These are phyloP conservation scores for Scytalidium sp. DNA, from an alignment of 2,329 filamentous ascomycete genomes.

Conservation along the genomic window DNA sequence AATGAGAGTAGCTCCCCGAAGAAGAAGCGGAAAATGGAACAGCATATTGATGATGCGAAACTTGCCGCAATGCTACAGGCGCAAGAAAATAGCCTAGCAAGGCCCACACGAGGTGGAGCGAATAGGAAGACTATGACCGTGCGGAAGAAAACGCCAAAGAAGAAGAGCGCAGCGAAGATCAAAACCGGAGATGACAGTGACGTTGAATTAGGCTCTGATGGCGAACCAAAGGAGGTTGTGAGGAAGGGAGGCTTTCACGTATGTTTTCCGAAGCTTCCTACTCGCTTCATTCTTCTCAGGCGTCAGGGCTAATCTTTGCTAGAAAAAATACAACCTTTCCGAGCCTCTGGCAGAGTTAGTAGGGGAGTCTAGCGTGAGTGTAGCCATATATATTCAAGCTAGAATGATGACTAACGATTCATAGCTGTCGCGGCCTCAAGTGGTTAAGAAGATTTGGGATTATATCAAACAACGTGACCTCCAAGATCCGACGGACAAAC, in stretches of 20 bases:
- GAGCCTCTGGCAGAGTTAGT: slow-evolving; percentile 66
- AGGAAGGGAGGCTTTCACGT: slow-evolving; percentile 90
- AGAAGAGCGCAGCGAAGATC: slow-evolving; percentile 75
- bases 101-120: slow-evolving; percentile 72
- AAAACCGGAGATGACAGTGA: slow-evolving; percentile 80
- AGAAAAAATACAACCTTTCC: slow-evolving; percentile 74
- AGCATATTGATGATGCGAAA: slow-evolving; percentile 74
- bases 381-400: background rate
- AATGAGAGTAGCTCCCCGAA: slow-evolving; percentile 46
- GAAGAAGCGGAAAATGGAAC: slow-evolving; percentile 56
- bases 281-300: slow-evolving; percentile 10
- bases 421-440: slow-evolving; percentile 87
- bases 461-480: slow-evolving; percentile 88
- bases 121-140: slow-evolving; percentile 45
- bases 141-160: slow-evolving; percentile 66
- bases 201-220: slow-evolving; percentile 58
- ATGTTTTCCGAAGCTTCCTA: slow-evolving; percentile 33
- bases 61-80: slow-evolving; percentile 87
- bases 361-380: slow-evolving; percentile 63
- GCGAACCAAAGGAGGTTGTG: slow-evolving; percentile 62
- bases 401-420: background rate
- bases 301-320: slow-evolving; percentile 3
- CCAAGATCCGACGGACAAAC: slow-evolving; percentile 87
- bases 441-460: slow-evolving; percentile 94
- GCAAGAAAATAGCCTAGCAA: slow-evolving; percentile 74